A percentile compares a stretch with the other conserved stretches of the same genome.
Conservation (phyloP, 1,139 yeast species). For the Pichiaceae sp. region DNA sequence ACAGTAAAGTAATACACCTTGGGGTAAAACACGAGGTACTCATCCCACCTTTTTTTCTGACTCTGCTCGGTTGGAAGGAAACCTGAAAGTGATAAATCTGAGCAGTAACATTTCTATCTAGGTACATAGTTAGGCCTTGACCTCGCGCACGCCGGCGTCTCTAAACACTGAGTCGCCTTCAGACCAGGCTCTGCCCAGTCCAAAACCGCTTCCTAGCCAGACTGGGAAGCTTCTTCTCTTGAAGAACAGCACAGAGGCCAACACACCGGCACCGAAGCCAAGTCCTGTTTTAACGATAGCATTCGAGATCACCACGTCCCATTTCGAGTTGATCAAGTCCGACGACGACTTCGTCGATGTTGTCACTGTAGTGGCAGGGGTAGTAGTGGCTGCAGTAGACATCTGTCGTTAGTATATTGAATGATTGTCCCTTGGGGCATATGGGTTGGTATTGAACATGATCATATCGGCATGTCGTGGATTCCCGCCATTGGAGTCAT, state of each 20-base stretch:
- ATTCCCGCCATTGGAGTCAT: no score
- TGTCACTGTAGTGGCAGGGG: slow-evolving; percentile 7
- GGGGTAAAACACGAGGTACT: no score
- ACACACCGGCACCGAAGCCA: slow-evolving; percentile 95
- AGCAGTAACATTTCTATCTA: no score
- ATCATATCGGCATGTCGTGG: background rate
- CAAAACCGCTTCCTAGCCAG: slow-evolving; percentile 94
- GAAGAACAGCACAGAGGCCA: slow-evolving; percentile 84
- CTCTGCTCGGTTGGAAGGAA: no score
- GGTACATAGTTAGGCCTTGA: slow-evolving; percentile 51
- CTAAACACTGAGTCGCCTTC: slow-evolving; percentile 98
- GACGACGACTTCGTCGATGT: slow-evolving; percentile 16
- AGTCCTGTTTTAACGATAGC: slow-evolving; percentile 93
- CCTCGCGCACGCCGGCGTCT: slow-evolving; percentile 65
- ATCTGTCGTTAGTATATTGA: slow-evolving; percentile 2
- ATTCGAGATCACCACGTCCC: slow-evolving; percentile 97
- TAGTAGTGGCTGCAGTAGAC: background rate
- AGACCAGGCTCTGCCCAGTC: slow-evolving; percentile 93
- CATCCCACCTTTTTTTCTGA: no score
- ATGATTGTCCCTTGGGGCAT: no score
- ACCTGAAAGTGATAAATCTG: no score
- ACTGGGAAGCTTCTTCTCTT: slow-evolving; percentile 95
- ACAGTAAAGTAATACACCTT: no score
- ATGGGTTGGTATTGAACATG: background rate
- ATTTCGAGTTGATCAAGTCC: slow-evolving; percentile 31